Percentiles rank a stretch among this genome's conserved stretches.
These are phyloP conservation scores for Scedosporium boydii DNA, from an alignment of 2,329 filamentous ascomycete genomes.

Conservation along the genomic window DNA sequence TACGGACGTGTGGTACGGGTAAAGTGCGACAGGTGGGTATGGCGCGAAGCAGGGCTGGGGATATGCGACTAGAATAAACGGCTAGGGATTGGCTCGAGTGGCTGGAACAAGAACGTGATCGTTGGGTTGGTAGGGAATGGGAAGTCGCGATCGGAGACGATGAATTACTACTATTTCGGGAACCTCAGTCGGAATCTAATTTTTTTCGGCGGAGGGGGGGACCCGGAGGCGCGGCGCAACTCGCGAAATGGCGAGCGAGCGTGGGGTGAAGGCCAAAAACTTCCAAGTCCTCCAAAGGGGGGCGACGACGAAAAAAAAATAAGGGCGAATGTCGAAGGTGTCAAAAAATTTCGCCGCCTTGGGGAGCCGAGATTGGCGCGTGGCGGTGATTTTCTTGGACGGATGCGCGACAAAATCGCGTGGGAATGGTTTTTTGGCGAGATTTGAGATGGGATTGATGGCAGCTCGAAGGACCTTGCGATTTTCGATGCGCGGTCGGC, in stretches of 20 bases:
- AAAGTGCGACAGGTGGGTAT: too few relatives aligned
- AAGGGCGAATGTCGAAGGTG: conserved; percentile 30
- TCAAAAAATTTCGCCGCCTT: not conserved
- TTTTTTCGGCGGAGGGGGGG: not conserved
- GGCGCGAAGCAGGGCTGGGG: too few relatives aligned
- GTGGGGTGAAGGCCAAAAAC: conserved; percentile 7
- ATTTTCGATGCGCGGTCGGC: conserved; percentile 48
- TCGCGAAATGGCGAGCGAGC: conserved; percentile 1
- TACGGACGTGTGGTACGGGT: too few relatives aligned
- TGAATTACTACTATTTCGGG: not conserved
- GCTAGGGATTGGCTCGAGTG: conserved; percentile 4
- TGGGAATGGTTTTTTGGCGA: conserved; percentile 42
- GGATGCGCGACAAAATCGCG: conserved; percentile 42
- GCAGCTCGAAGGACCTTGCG: conserved; percentile 29
- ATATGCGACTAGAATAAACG: conserved; percentile 7
- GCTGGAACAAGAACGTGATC: conserved; percentile 4
- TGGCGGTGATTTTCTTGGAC: conserved; percentile 29
- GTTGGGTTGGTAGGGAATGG: not conserved
- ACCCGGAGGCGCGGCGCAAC: not conserved
- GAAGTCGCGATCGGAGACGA: not conserved
- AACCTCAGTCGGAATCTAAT: not conserved
- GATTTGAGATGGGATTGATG: conserved; percentile 38
- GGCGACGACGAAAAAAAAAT: conserved; percentile 27
- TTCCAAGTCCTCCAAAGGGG: conserved; percentile 8
- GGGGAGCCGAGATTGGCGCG: conserved; percentile 24